Percentiles rank a stretch among this genome's conserved stretches.
Conservation (phyloP, 176 grass and related monocot genomes). For the Panicum miliaceum region DNA sequence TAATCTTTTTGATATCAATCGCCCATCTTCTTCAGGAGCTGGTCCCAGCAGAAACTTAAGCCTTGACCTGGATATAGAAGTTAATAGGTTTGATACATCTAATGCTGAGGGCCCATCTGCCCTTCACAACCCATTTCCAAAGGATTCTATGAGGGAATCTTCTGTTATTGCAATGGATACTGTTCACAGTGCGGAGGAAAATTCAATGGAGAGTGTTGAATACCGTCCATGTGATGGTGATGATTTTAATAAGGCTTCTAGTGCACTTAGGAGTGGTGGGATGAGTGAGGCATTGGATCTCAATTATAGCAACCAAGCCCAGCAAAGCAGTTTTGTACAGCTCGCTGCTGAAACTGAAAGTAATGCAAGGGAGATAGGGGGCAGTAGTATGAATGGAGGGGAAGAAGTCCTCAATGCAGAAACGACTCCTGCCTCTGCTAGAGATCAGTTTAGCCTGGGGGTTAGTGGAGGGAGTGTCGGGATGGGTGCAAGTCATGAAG, state of each 20-base stretch:
- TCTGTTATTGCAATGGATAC: constrained; percentile 98
- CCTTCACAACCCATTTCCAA: constrained; percentile 55
- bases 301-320: constrained; percentile 95
- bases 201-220: constrained; percentile 99
- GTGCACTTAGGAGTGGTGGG: constrained; percentile 66
- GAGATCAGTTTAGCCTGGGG: constrained; percentile 87
- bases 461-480: constrained; percentile 97
- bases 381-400: constrained; percentile 93
- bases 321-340: constrained; percentile 80
- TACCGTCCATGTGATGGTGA: constrained; percentile 81
- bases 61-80: constrained; percentile 82
- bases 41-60: constrained; percentile 90
- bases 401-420: constrained; percentile 98
- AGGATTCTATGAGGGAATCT: constrained; percentile 83
- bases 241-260: constrained; percentile 79
- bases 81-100: constrained; percentile 54
- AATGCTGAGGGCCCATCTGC: constrained; percentile 49
- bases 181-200: constrained; percentile 62
- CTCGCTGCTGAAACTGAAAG: constrained; percentile 79
- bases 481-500: constrained; percentile 97
- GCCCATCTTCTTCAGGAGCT: constrained; percentile 77
- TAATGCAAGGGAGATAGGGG: constrained; percentile 87
- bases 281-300: constrained; percentile 80
- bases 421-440: constrained; percentile 62
- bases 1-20: constrained; percentile 74